Evolutionary conservation across 495 filamentous ascomycete genomes (phyloP).

Genomic region (Cryomyces antarcticus): DNA sequence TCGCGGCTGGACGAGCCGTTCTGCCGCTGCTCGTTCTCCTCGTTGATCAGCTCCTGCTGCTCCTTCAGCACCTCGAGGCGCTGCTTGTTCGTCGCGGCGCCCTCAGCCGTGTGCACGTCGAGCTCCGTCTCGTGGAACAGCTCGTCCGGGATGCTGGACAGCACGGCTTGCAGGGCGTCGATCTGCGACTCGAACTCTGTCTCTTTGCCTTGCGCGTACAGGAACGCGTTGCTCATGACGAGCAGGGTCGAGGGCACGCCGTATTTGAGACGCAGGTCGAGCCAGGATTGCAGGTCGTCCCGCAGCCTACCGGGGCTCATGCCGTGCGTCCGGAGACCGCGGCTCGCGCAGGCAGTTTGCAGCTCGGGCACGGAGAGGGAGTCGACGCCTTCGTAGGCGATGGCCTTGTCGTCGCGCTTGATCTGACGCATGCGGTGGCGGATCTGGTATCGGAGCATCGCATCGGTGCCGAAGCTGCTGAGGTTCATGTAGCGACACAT

Average conservation of each 20-base stretch:
- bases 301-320: slow-evolving; percentile 70
- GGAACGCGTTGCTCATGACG: slow-evolving; percentile 90
- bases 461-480: slow-evolving; percentile 88
- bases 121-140: slow-evolving; percentile 99
- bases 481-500: slow-evolving; percentile 99
- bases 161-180: slow-evolving; percentile 75
- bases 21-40: slow-evolving; percentile 82
- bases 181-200: slow-evolving; percentile 76
- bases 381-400: slow-evolving; percentile 85
- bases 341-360: slow-evolving; percentile 73
- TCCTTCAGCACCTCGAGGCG: slow-evolving; percentile 97
- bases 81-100: slow-evolving; percentile 96
- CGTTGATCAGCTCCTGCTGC: slow-evolving; percentile 93
- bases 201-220: slow-evolving; percentile 83
- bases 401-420: slow-evolving; percentile 91
- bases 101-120: slow-evolving; percentile 91
- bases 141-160: slow-evolving; percentile 90
- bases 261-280: slow-evolving; percentile 82
- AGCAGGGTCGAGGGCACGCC: slow-evolving; percentile 86
- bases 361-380: slow-evolving; percentile 83
- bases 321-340: slow-evolving; percentile 81
- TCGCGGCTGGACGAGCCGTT: slow-evolving; percentile 25
- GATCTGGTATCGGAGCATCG: slow-evolving; percentile 93
- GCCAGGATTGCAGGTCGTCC: slow-evolving; percentile 85
- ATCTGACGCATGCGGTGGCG: slow-evolving; percentile 97